These are phyloP conservation scores for Diaporthe citrichinensis DNA, from an alignment of 2,329 filamentous ascomycete genomes.

Conservation along the genomic window DNA sequence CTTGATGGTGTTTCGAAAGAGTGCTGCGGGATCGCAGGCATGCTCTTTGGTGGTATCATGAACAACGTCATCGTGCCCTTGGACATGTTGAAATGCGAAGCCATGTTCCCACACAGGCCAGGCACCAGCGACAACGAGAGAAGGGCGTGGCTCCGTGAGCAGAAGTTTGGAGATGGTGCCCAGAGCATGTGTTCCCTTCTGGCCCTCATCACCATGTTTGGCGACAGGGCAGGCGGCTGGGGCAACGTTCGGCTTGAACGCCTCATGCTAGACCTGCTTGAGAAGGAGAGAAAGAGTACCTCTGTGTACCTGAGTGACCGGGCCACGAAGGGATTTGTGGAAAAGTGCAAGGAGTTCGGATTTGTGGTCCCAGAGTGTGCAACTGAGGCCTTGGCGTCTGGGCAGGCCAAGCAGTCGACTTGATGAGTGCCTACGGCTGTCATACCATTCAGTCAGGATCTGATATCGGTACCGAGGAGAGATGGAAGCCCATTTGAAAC, in stretches of 20 bases:
- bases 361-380: neutral
- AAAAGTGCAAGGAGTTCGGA: neutral
- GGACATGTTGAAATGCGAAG: neutral
- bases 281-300: neutral
- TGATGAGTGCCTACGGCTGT: neutral
- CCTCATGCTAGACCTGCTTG: neutral
- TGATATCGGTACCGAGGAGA: neutral
- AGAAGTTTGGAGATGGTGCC: neutral
- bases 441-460: neutral
- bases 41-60: neutral
- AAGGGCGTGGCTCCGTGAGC: neutral
- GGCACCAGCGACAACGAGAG: too few relatives aligned
- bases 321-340: neutral
- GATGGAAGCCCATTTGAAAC: neutral
- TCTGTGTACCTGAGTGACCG: too few relatives aligned
- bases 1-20: neutral
- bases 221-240: neutral
- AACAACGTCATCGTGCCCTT: neutral
- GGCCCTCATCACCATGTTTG: neutral
- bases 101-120: too few relatives aligned
- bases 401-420: neutral
- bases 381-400: neutral
- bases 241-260: neutral
- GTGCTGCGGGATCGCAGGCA: neutral
- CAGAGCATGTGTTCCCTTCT: neutral